A percentile compares a stretch with the other conserved stretches of the same genome.
Evolutionary conservation across 257 asterid species (phyloP).

Genomic region (Knoxia roxburghii): DNA sequence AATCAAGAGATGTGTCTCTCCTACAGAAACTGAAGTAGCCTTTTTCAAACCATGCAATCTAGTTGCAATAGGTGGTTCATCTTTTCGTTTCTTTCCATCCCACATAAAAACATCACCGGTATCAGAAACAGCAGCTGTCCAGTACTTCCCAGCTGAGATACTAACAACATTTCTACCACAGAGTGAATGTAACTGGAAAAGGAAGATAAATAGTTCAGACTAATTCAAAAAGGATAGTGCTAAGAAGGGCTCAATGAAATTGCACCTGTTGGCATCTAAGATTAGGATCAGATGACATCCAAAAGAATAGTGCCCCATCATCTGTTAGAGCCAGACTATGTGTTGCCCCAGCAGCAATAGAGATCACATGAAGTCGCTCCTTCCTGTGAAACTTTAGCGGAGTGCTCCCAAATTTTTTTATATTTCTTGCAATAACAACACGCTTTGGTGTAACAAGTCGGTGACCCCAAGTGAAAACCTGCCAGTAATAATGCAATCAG

Average conservation of each 20-base stretch:
- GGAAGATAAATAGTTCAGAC: constrained; percentile 9
- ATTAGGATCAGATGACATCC: constrained; percentile 86
- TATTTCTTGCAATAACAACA: constrained; percentile 61
- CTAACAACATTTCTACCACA: constrained; percentile 62
- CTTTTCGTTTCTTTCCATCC: constrained; percentile 73
- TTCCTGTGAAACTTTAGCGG: constrained; percentile 74
- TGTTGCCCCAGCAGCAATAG: constrained; percentile 82
- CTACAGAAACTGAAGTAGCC: constrained; percentile 88
- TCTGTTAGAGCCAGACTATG: constrained; percentile 86
- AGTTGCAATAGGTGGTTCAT: constrained; percentile 47
- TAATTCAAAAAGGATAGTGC: constrained; percentile 7
- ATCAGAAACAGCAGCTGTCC: constrained; percentile 87
- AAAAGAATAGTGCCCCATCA: constrained; percentile 86
- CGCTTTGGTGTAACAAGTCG: constrained; percentile 92
- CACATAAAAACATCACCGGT: constrained; percentile 86
- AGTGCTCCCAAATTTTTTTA: constrained; percentile 55
- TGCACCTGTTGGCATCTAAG: constrained; percentile 74
- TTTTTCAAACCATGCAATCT: constrained; percentile 90
- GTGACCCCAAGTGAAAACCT: constrained; percentile 99
- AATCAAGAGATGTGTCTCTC: constrained; percentile 84
- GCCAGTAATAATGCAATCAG: constrained; percentile 16
- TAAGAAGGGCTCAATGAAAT: neutral
- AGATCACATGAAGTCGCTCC: constrained; percentile 69
- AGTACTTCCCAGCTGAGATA: constrained; percentile 90
- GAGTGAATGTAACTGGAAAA: constrained; percentile 52